Base-by-base conservation (phyloP, 257 asterid genomes). In the Mentha longifolia region DNA sequence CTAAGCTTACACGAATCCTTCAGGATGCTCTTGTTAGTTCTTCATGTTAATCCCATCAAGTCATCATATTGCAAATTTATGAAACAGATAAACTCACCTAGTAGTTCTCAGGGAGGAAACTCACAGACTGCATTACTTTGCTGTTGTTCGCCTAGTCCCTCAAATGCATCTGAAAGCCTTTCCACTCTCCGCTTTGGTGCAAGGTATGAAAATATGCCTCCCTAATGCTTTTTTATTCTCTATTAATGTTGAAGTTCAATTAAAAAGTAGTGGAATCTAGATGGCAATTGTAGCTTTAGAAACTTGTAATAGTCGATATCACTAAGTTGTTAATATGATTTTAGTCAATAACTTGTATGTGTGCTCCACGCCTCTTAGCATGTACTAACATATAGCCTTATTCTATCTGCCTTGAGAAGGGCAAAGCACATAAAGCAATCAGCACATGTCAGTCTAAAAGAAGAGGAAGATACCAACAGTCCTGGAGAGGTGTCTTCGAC, bases 131-230 rank as follows among this genome's bases (percentile, higher is more conserved):
- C 96, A 42, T 74, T 91, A 79, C 95, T 91, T 43, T 91, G 95
- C 65, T 91, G 97, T 83, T 91, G 97, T 82, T 91, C 97, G 19
- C 97, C 97, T 58, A 86, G 96, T 74, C 90, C 92, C 31, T 86
- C 80, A 79, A 88, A 87, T 83, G 87, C 86, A 70, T 71, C 90
- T 49, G 97, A 89, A 80, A 91, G 89, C 82, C 85, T 91, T 65
- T 91, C 96, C 59, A 76, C 96, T 62, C 96, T 91, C 20, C 90
- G 97, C 16, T 91, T 91, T 80, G 97, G 96, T 66, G 89, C 97
- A 71, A 85, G 97, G 97, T 86, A 74, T 51, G 79, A 52, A 58
- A 61, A 74, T 61, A 51, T 61, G 58, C 47, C 71, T 19, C 11
- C 33, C 8, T 8, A 28, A 16, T 11, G 45, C 15, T 19, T 46